Evolutionary conservation across 305 asterid genomes (phyloP), one percentile per base, ranked within the genome.

Genomic region (Fraxinus ornus): DNA sequence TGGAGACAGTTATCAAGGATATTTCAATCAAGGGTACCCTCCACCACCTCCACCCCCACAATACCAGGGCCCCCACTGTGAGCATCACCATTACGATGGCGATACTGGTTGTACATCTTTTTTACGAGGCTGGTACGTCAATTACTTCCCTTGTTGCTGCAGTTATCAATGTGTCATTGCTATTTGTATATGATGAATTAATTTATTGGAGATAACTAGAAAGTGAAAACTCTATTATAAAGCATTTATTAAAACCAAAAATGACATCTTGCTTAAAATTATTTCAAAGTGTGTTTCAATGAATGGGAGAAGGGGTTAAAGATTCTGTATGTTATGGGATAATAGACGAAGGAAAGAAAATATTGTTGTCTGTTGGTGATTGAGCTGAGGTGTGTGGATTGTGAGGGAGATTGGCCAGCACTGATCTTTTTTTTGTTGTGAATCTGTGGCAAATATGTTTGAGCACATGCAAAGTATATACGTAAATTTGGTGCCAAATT

Each of bases 51-150:
- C 75, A 28, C 75, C 21, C 19, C 75, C 41, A 0, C 75, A 70
- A 30, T 70, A 70, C 39, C 41, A 70, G 75, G 75, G 33, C 24
- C 41, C 35, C 75, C 10, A 70, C 75, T 70, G 75, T 70, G 75
- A 70, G 19, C 75, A 70, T 70, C 75, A 70, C 75, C 75, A 70
- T 70, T 2, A 70, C 22, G 24, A 70, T 70, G 41, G 75, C 37
- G 1, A 30, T 30, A 30, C 75, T 12, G 41, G 75, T 24, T 70
- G 75, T 70, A 1, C 37, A 12, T 70, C 75, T 12, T 70, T 70
- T 70, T 32, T 70, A 28, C 75, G 75, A 68, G 75, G 75, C 75
- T 70, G 75, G 75, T 70, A 70, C 17, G 75, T 70, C 35, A 62
- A 28, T 70, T 30, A 12, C 75, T 70, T 70, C 41, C n/a, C 41